These are phyloP conservation scores for Claviceps monticola DNA, from an alignment of 2,329 filamentous ascomycete species.

Conservation along the genomic window DNA sequence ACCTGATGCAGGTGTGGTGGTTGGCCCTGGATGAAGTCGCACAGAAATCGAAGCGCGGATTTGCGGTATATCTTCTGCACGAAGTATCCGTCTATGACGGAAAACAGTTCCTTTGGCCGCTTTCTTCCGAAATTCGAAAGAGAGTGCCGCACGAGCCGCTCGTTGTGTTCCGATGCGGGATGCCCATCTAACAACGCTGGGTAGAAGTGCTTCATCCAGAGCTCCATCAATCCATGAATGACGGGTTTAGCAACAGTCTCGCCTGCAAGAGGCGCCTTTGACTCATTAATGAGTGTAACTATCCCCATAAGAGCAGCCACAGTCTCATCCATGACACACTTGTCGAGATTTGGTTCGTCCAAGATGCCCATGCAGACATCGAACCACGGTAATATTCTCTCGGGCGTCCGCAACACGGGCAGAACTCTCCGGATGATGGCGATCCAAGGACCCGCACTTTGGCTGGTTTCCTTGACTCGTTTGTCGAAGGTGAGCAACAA, in stretches of 20 bases:
- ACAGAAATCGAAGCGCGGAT: conserved; percentile 51
- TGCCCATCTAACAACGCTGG: conserved; percentile 23
- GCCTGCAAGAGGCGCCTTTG: conserved; percentile 28
- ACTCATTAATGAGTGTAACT: conserved; percentile 47
- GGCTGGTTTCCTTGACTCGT: conserved; percentile 41
- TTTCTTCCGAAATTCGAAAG: conserved; percentile 51
- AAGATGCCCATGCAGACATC: conserved; percentile 28
- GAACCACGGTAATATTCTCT: conserved; percentile 59
- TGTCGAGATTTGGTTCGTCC: conserved; percentile 44
- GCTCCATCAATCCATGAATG: conserved; percentile 39
- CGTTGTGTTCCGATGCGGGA: conserved; percentile 28
- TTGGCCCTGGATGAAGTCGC: conserved; percentile 59
- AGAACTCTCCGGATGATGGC: conserved; percentile 50
- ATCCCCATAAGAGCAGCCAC: conserved; percentile 51
- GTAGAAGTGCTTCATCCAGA: conserved; percentile 40
- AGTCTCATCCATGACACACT: conserved; percentile 48
- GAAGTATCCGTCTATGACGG: conserved; percentile 50
- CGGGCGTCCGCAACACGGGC: conserved; percentile 47
- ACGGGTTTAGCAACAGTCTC: conserved; percentile 34
- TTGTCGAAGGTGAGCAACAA: conserved; percentile 53
- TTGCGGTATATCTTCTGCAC: conserved; percentile 49
- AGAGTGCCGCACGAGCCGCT: conserved; percentile 36
- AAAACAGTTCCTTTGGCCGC: conserved; percentile 56
- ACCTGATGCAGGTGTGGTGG: conserved; percentile 69
- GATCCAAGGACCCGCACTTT: conserved; percentile 54